Conservation (phyloP, 495 filamentous ascomycete genomes). For the Talaromyces liani region DNA sequence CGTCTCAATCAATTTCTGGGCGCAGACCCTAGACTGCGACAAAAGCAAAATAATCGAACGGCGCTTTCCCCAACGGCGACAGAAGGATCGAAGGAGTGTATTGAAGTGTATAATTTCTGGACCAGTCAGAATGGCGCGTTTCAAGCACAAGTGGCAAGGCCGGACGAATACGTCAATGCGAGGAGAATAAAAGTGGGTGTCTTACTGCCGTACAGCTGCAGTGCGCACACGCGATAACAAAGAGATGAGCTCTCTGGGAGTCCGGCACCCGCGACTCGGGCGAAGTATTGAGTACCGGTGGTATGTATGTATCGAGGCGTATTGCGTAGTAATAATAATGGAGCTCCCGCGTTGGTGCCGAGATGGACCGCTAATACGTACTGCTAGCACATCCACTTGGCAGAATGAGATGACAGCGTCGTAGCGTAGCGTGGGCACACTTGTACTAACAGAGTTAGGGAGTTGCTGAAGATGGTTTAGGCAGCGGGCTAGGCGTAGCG, state of each 20-base stretch:
- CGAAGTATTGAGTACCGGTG: background rate
- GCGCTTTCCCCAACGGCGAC: background rate
- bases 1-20: background rate
- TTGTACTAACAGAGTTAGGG: conserved; percentile 17
- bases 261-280: background rate
- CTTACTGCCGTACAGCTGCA: background rate
- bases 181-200: background rate
- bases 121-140: background rate
- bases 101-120: background rate
- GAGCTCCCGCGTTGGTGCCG: conserved; percentile 1
- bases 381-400: conserved; percentile 6
- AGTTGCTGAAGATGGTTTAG: conserved; percentile 17
- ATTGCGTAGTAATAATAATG: conserved; percentile 15
- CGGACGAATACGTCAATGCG: conserved; percentile 12
- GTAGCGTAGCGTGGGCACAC: conserved; percentile 13
- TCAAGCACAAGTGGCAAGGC: conserved; percentile 15
- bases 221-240: background rate
- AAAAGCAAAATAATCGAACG: background rate
- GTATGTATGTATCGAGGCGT: background rate
- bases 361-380: background rate
- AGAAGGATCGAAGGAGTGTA: background rate
- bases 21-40: no score
- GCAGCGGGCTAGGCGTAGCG: conserved; percentile 22
- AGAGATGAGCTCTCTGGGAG: background rate
- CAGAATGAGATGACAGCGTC: conserved; percentile 25